Evolutionary conservation across 805 yeast genomes (phyloP).

Genomic region (Brettanomyces custersianus): DNA sequence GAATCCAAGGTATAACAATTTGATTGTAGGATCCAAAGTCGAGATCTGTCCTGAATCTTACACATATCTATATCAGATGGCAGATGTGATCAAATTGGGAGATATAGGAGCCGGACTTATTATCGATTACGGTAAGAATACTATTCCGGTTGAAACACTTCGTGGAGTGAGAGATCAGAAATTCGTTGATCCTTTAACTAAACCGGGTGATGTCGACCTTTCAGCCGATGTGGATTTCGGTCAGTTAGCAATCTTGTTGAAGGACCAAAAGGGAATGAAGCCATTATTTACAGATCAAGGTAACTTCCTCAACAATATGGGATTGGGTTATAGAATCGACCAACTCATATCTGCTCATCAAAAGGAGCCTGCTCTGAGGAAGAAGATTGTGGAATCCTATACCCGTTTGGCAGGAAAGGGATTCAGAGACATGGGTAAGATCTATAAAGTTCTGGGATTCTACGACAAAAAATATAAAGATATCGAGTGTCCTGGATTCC

Average conservation of each 20-base stretch:
- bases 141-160: conserved; percentile 61
- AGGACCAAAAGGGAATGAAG: conserved; percentile 12
- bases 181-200: conserved; percentile 64
- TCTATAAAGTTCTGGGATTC: conserved; percentile 64
- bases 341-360: conserved; percentile 36
- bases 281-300: conserved; percentile 47
- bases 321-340: conserved; percentile 62
- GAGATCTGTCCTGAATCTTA: conserved; percentile 74
- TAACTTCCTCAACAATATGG: conserved; percentile 68
- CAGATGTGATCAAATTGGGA: conserved; percentile 25
- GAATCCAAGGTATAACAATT: conserved; percentile 39
- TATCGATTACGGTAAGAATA: conserved; percentile 68
- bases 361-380: conserved; percentile 35
- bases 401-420: conserved; percentile 54
- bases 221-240: conserved; percentile 80
- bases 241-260: conserved; percentile 36
- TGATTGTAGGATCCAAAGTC: conserved; percentile 48
- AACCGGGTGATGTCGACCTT: conserved; percentile 74
- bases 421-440: conserved; percentile 62
- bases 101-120: conserved; percentile 56
- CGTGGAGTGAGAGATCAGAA: conserved; percentile 68
- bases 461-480: conserved; percentile 30
- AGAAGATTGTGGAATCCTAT: conserved; percentile 48
- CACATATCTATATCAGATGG: conserved; percentile 44
- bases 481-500: conserved; percentile 47